Percentiles rank a stretch among this genome's conserved stretches.
These are phyloP conservation scores for Chenopodium album DNA, from an alignment of 148 eudicot species.

Conservation along the genomic window DNA sequence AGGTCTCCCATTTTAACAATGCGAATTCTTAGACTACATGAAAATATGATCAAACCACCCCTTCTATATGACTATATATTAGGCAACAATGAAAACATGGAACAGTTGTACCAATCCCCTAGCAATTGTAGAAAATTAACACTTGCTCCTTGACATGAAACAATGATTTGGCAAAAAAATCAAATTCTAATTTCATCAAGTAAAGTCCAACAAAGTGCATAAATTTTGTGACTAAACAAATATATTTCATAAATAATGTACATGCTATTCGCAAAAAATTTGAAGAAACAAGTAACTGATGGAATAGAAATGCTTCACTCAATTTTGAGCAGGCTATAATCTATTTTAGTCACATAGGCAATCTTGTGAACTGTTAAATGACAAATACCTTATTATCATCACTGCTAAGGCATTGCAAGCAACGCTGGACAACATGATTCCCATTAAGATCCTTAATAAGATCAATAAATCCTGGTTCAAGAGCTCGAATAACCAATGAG, in stretches of 20 bases:
- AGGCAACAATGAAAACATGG: background rate
- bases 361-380: background rate
- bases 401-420: constrained; percentile 55
- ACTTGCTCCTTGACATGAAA: background rate
- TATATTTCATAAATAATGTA: background rate
- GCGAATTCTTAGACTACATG: background rate
- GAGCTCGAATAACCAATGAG: constrained; percentile 43
- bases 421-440: constrained; percentile 72
- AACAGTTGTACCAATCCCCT: constrained; percentile 2
- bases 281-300: background rate
- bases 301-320: background rate
- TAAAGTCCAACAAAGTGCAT: background rate
- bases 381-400: constrained; percentile 61
- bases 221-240: background rate
- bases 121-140: background rate
- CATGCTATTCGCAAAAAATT: background rate
- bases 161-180: background rate
- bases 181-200: too few relatives aligned
- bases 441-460: constrained; percentile 71
- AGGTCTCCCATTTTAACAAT: background rate
- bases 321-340: background rate
- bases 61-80: background rate
- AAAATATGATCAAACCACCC: background rate
- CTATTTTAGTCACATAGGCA: background rate
- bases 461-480: constrained; percentile 63